phyloP scores from a whole-genome alignment of 108 stramenopile genomes.

The Conticribra weissflogii region DNA sequence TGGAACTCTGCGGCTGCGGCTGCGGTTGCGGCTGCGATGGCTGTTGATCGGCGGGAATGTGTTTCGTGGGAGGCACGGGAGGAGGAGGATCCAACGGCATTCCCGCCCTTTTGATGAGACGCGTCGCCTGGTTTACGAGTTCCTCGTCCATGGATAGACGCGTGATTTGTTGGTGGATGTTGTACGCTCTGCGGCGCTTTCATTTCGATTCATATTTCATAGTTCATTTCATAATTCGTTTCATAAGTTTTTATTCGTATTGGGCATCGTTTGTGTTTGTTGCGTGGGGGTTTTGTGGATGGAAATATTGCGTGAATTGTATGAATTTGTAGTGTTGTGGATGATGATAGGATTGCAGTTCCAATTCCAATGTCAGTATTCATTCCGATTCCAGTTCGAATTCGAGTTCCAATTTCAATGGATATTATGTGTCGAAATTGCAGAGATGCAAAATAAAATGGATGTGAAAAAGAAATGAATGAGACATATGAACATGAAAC shows the following conservation, averaged over 20 bases:
- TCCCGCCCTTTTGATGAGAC: conserved; percentile 70
- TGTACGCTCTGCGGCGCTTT: conserved; percentile 48
- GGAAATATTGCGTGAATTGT: neutral
- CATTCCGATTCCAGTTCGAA: neutral
- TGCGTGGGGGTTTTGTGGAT: too few species aligned
- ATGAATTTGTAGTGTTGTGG: too few species aligned
- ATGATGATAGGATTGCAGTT: too few species aligned
- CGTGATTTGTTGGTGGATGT: conserved; percentile 67
- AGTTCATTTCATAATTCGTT: neutral
- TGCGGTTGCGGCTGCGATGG: conserved; percentile 13
- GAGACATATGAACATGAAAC: neutral
- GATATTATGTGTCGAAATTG: neutral
- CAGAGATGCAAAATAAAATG: neutral
- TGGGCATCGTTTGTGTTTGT: neutral
- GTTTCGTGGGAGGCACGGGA: conserved; percentile 14
- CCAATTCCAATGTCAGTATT: neutral
- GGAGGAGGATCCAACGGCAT: conserved; percentile 54
- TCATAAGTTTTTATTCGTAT: neutral
- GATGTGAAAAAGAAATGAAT: neutral
- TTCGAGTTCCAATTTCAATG: neutral
- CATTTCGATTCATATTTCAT: too few species aligned
- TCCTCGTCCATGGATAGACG: conserved; percentile 50
- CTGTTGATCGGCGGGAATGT: conserved; percentile 36
- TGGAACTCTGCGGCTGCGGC: neutral
- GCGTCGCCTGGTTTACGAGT: conserved; percentile 34